Base-by-base conservation (phyloP, 768 basidiomycete species). In the Lepiota venenata region DNA sequence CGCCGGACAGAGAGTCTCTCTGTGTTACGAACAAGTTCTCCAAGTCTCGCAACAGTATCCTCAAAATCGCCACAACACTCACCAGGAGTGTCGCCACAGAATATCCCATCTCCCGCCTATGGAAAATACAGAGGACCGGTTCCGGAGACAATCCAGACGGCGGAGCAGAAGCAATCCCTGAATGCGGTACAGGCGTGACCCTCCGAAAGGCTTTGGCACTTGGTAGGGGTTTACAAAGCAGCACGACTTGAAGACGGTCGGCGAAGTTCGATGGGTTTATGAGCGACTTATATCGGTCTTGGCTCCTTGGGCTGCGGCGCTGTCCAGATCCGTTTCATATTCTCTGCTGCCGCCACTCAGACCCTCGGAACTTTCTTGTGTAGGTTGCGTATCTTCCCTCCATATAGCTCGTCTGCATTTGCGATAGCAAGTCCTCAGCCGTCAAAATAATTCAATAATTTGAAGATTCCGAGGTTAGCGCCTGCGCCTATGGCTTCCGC, bases 81-180 rank as follows among this genome's bases (percentile, higher is more conserved):
- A 32, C 32, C 10, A 61, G 57, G 58, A 57, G 59, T 44, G 59
- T 59, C 27, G 48, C 63, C 29, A 50, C 44, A 14, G 67, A 69
- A 18, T 93, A 99, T 66, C 95, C 96, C 5, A 97, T 98, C 58
- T 77, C 92, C 0, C 75, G 72, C 37, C 81, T 98, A 89, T 98
- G 79, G 80, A 82, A 9, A 83, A 91, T 2, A 96, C 93, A 1
- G 91, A 93, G 66, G 66, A 65, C n/a, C 77, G 77, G 49, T 98
- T 85, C 68, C 77, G 82, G 35, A 68, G 72, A 32, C 79, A 87
- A 61, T 70, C 98, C 25, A 74, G 72, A 1, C 74, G 76, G 47
- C 97, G 98, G 73, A 93, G 91, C 68, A 83, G 79, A 62, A 88
- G n/a, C n/a, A n/a, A n/a, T n/a, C 91, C 0, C 76, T 98, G 59